These are phyloP conservation scores for Globisporangium megalacanthum DNA, from an alignment of 352 stramenopile species.

Conservation along the genomic window DNA sequence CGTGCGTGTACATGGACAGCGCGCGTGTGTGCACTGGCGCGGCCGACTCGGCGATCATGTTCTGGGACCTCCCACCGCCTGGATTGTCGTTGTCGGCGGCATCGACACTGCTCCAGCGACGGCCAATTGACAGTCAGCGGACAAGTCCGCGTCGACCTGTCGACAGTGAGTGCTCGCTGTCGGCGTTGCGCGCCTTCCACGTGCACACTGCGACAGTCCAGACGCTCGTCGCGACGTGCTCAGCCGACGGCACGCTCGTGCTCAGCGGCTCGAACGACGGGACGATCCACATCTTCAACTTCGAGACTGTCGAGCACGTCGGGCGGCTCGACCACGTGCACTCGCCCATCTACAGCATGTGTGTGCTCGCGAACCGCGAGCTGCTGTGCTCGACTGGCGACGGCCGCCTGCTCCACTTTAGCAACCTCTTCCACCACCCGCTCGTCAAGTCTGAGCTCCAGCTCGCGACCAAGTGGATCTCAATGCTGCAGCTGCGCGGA, in stretches of 20 bases:
- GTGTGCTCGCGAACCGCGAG: slow-evolving; percentile 15
- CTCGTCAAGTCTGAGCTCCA: slow-evolving; percentile 28
- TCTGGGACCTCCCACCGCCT: slow-evolving; percentile 35
- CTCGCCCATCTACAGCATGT: slow-evolving; percentile 52
- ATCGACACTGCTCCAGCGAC: not conserved
- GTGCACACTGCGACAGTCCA: slow-evolving; percentile 54
- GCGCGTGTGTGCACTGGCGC: slow-evolving; percentile 46
- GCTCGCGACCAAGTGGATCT: slow-evolving; percentile 55
- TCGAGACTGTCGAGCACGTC: slow-evolving; percentile 33
- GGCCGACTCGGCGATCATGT: slow-evolving; percentile 48
- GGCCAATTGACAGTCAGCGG: not conserved
- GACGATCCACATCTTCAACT: slow-evolving; percentile 65
- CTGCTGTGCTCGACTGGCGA: slow-evolving; percentile 70
- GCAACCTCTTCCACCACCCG: slow-evolving; percentile 12
- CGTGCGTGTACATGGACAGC: slow-evolving; percentile 28
- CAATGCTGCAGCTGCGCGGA: slow-evolving; percentile 39
- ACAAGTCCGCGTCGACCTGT: not conserved
- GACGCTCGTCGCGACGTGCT: slow-evolving; percentile 22
- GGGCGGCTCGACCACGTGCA: slow-evolving; percentile 34
- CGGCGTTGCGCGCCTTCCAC: slow-evolving; percentile 24
- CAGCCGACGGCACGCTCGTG: slow-evolving; percentile 17
- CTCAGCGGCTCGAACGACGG: slow-evolving; percentile 70
- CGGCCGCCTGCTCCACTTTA: slow-evolving; percentile 45
- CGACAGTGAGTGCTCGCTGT: slow-evolving; percentile 4
- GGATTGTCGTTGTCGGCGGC: not conserved